These are phyloP conservation scores for Lachancea meyersii DNA, from an alignment of 805 yeast genomes.

Conservation along the genomic window DNA sequence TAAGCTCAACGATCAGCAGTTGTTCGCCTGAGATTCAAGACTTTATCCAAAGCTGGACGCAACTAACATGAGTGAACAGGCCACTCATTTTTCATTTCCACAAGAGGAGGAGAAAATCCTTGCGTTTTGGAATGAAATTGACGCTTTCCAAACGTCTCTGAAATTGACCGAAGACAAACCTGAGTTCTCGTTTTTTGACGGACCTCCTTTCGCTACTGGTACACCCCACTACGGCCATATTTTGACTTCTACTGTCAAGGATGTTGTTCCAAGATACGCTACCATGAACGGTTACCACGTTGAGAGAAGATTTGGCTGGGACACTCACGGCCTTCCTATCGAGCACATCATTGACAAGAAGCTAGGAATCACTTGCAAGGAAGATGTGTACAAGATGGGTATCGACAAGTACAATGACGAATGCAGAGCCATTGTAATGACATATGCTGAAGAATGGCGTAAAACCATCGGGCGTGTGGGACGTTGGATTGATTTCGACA, in stretches of 20 bases:
- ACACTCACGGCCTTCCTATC: conserved; percentile 97
- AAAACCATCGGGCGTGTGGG: conserved; percentile 89
- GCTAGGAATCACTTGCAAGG: conserved; percentile 85
- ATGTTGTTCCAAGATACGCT: conserved; percentile 95
- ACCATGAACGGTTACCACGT: conserved; percentile 96
- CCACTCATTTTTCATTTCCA: conserved; percentile 62
- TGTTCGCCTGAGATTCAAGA: neutral
- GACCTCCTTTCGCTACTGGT: conserved; percentile 99
- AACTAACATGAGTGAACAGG: conserved; percentile 35
- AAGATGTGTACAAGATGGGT: conserved; percentile 91
- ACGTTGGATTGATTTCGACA: conserved; percentile 98
- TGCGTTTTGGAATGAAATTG: conserved; percentile 78
- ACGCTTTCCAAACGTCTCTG: conserved; percentile 87
- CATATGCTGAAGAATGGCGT: conserved; percentile 94
- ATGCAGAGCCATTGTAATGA: conserved; percentile 96
- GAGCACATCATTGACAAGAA: conserved; percentile 99
- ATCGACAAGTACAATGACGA: conserved; percentile 89
- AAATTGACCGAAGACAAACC: conserved; percentile 81
- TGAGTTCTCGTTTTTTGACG: conserved; percentile 90
- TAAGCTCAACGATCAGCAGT: no score
- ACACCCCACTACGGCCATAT: conserved; percentile 99
- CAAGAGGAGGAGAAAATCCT: conserved; percentile 81
- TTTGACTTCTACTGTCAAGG: conserved; percentile 93
- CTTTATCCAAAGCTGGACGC: no score
- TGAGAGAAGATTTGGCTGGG: conserved; percentile 99